phyloP scores from a whole-genome alignment of 257 asterid genomes.

The Solanum megistacrolobum region DNA sequence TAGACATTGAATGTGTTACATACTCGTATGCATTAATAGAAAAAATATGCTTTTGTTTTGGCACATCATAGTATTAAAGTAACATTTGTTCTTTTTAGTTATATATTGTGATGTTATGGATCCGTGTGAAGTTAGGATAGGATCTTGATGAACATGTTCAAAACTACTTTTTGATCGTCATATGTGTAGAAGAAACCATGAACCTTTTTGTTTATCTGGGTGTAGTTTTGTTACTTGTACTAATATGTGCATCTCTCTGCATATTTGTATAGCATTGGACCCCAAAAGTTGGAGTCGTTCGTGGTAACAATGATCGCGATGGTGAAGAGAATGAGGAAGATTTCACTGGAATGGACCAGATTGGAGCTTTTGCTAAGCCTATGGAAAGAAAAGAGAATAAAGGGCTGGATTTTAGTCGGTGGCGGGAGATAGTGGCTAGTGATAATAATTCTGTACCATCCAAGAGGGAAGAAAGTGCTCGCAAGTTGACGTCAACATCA shows the following conservation, averaged over 20 bases:
- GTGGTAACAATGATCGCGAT: slow-evolving; percentile 8
- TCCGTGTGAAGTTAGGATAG: background rate
- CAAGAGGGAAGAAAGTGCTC: slow-evolving; percentile 10
- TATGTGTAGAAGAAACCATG: background rate
- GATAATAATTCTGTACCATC: slow-evolving; percentile 11
- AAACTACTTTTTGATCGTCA: background rate
- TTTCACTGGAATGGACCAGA: slow-evolving; percentile 20
- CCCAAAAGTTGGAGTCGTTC: slow-evolving; percentile 25
- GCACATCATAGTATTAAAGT: background rate
- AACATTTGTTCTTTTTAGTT: background rate
- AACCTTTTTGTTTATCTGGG: background rate
- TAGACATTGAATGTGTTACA: background rate
- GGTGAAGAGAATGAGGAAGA: slow-evolving; percentile 26
- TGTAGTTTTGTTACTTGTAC: background rate
- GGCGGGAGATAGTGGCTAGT: slow-evolving; percentile 34
- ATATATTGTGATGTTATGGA: background rate
- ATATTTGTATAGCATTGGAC: slow-evolving; percentile 50
- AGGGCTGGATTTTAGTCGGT: slow-evolving; percentile 47
- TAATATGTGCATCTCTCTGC: background rate
- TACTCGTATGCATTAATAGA: background rate
- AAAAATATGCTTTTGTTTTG: background rate
- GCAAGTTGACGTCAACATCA: slow-evolving; percentile 1
- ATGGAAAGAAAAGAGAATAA: slow-evolving; percentile 54
- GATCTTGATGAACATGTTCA: background rate
- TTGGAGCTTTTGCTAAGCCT: slow-evolving; percentile 50